phyloP scores from a whole-genome alignment of 1,139 yeast genomes.

The Blastobotrys arbuscula region DNA sequence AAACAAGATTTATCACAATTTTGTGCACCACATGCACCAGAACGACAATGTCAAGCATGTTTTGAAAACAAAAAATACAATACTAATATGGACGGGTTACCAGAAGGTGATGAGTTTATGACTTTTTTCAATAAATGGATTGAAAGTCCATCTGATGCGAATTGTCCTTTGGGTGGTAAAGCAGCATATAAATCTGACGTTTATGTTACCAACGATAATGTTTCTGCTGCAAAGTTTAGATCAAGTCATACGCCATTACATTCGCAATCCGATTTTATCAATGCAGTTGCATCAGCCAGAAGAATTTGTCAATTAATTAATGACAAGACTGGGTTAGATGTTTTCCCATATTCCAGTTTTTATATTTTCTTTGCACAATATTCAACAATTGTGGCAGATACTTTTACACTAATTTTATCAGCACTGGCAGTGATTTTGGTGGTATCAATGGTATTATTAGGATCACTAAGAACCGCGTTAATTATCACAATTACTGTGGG shows the following conservation, averaged over 20 bases:
- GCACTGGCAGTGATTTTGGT: constrained; percentile 55
- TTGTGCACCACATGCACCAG: constrained; percentile 65
- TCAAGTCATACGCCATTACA: constrained; percentile 76
- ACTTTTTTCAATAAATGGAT: constrained; percentile 77
- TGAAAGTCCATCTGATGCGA: constrained; percentile 72
- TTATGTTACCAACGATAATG: constrained; percentile 37
- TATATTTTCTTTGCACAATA: constrained; percentile 92
- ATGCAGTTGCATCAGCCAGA: constrained; percentile 70
- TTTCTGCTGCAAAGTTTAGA: constrained; percentile 64
- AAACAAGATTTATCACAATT: constrained; percentile 45
- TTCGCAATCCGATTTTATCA: constrained; percentile 78
- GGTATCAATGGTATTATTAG: constrained; percentile 55
- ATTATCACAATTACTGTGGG: constrained; percentile 54
- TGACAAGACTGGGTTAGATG: constrained; percentile 42
- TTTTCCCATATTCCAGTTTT: constrained; percentile 89
- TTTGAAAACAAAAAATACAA: constrained; percentile 59
- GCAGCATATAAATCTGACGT: constrained; percentile 79
- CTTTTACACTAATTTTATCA: constrained; percentile 49
- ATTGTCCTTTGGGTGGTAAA: constrained; percentile 89
- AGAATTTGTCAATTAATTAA: constrained; percentile 60
- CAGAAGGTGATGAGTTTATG: constrained; percentile 70
- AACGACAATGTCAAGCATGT: constrained; percentile 70
- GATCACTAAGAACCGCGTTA: constrained; percentile 57
- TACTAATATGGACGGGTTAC: constrained; percentile 71
- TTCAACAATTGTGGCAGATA: constrained; percentile 50